Evolutionary conservation across 2,329 filamentous ascomycete genomes (phyloP).

Genomic region (Zymoseptoria tritici): DNA sequence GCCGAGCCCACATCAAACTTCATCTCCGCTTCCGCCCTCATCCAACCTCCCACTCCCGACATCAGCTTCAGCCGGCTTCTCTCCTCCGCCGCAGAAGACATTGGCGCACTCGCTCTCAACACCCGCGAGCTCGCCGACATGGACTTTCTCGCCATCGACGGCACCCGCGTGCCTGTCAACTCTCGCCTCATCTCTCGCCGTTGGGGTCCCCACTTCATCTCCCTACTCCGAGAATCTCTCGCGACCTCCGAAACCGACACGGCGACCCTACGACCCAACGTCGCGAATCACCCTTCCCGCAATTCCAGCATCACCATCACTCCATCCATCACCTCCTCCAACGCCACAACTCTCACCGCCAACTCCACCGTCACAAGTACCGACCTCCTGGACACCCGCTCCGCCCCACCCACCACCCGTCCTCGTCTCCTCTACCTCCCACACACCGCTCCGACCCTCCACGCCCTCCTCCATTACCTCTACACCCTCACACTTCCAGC

Average conservation of each 20-base stretch:
- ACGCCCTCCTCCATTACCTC: constrained; percentile 83
- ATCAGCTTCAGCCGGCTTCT: constrained; percentile 70
- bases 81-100: constrained; percentile 70
- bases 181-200: constrained; percentile 78
- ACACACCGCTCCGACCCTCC: constrained; percentile 81
- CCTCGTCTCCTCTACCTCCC: constrained; percentile 87
- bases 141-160: constrained; percentile 88
- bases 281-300: constrained; percentile 48
- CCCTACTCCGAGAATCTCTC: constrained; percentile 73
- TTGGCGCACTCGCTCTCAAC: constrained; percentile 71
- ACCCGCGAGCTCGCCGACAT: constrained; percentile 89
- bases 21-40: constrained; percentile 65
- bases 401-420: constrained; percentile 53
- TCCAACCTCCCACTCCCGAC: constrained; percentile 35
- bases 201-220: constrained; percentile 95
- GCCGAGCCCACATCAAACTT: constrained; percentile 73
- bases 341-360: constrained; percentile 38
- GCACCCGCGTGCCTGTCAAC: constrained; percentile 88
- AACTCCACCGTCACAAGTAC: constrained; percentile 32
- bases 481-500: constrained; percentile 86
- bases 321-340: constrained; percentile 49
- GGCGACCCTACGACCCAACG: constrained; percentile 61
- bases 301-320: constrained; percentile 85
- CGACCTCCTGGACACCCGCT: constrained; percentile 46
- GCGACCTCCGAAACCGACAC: constrained; percentile 64